Evolutionary conservation across 225 moss, liverwort and hornwort species (phyloP), one percentile per base, ranked within the genome.

Genomic region (Ulota crispa): DNA sequence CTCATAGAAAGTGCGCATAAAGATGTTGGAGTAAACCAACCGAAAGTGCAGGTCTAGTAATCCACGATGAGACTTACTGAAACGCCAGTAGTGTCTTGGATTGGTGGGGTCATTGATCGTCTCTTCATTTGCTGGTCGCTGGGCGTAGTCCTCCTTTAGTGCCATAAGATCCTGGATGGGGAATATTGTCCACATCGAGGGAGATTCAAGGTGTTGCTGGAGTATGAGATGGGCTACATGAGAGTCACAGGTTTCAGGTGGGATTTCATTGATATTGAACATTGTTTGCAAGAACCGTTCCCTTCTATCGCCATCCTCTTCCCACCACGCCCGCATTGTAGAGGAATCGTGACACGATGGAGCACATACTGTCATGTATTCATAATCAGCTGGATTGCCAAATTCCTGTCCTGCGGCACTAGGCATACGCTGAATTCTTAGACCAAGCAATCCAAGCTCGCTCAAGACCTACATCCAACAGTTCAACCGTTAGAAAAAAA

Each of bases 251-350:
- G 82, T 82, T 36, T 83, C 82, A 45, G 96, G 92, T 45, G 93
- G 87, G 47, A 83, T 41, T 63, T 91, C 95, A 41, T 81, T 87
- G 24, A 82, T 85, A 28, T 92, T 88, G 7, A 97, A 80, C 70
- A 95, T 86, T 28, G 84, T 86, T 60, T 82, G 92, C 60, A 89
- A 85, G 79, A 83, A 97, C 2, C 95, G 86, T 23, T 86, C 86
- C 36, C 96, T 92, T 73, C 88, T 91, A 2, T 75, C 91, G 61
- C 84, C 95, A 78, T 95, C 93, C 81, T 92, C 92, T 81, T 97
- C 96, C 96, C 96, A 97, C 96, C 96, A 97, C 37, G 93, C 94
- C 45, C 96, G 92, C 93, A 97, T 84, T 52, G 93, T 95, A 30
- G 95, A 91, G 16, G 91, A 92, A 76, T 97, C 96, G 80, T 97